Base-by-base conservation (phyloP, 2,329 filamentous ascomycete species). In the Diaporthe ilicicola region DNA sequence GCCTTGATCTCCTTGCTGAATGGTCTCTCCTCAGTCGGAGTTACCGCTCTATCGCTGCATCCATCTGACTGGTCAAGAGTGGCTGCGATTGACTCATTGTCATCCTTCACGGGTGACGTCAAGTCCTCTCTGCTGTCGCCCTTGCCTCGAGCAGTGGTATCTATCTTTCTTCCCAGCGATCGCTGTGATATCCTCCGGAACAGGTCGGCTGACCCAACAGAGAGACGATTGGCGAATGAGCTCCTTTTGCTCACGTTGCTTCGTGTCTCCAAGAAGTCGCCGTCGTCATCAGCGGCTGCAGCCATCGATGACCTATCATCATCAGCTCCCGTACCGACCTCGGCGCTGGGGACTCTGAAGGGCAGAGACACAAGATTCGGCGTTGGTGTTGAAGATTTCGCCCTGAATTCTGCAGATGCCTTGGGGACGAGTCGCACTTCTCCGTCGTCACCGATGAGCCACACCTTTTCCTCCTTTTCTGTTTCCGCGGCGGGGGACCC, bases 281-380 rank as follows among this genome's bases (percentile, higher is more conserved):
- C 85, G 34, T 90, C 86, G 39, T 86, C 83, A 70, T 92, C 91
- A 19, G 91, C 91, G 76, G 92, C 87, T 0, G 92, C 92, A 3
- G 91, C 93, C 24, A 93, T 84, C 1, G 93, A 93, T 2, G 91
- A 94, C 34, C 86, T 82, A 71, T 88, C 86, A 24, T 87, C 85
- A 19, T 85, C 84, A 7, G 87, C 83, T 8, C 12, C 37, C 24
- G 53, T 51, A 27, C 32, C 64, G 42, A 32, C 22, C 44, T 73
- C 50, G 15, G 83, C 81, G 24, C 80, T 79, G 0, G 90, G 89
- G 1, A 93, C 82, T 12, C 78, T 86, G 79, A 93, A 93, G 0
- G 92, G 92, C 1, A 93, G 82, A 19, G 92, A 90, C 0, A 92
- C 82, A 44, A 93, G 83, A 9, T 85, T 81, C 4, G 88, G 88